Evolutionary conservation across 2,329 filamentous ascomycete species (phyloP).

Genomic region (Scedosporium minutisporum): DNA sequence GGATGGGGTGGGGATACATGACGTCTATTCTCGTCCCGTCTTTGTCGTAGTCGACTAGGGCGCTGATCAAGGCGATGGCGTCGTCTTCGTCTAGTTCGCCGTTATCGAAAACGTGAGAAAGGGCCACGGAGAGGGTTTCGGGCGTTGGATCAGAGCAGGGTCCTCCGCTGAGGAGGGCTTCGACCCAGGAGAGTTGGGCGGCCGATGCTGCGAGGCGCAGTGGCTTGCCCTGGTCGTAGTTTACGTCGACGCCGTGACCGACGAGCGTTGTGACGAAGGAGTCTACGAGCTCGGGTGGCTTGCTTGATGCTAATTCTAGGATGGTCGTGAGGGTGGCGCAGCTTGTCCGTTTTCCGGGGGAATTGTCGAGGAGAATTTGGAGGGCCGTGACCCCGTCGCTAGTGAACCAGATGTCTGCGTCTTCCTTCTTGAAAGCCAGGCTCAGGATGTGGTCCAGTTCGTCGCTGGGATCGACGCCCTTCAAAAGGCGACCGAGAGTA

Average conservation of each 20-base stretch:
- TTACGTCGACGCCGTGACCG: conserved; percentile 32
- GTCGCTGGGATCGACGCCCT: conserved; percentile 26
- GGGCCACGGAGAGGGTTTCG: conserved; percentile 39
- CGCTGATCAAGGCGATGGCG: conserved; percentile 36
- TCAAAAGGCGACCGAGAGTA: conserved; percentile 32
- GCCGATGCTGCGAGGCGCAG: conserved; percentile 43
- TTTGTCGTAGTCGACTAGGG: conserved; percentile 41
- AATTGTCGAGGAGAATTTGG: conserved; percentile 37
- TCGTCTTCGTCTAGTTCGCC: conserved; percentile 38
- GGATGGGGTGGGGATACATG: conserved; percentile 31
- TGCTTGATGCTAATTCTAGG: conserved; percentile 31
- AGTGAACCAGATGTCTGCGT: conserved; percentile 35
- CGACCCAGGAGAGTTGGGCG: conserved; percentile 39
- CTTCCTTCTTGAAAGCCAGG: conserved; percentile 32
- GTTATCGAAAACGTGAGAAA: conserved; percentile 44
- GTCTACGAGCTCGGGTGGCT: conserved; percentile 29
- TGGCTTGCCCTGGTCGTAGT: conserved; percentile 43
- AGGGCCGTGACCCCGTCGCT: conserved; percentile 36
- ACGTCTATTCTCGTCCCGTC: conserved; percentile 41
- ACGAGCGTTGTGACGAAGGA: conserved; percentile 31
- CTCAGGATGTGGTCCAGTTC: conserved; percentile 36
- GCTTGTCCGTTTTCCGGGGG: conserved; percentile 35
- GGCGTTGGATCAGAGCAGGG: conserved; percentile 27
- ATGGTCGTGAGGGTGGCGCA: conserved; percentile 34
- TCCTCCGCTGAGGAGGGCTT: conserved; percentile 36